phyloP scores from a whole-genome alignment of 768 basidiomycete species.

The Galerina sulciceps region DNA sequence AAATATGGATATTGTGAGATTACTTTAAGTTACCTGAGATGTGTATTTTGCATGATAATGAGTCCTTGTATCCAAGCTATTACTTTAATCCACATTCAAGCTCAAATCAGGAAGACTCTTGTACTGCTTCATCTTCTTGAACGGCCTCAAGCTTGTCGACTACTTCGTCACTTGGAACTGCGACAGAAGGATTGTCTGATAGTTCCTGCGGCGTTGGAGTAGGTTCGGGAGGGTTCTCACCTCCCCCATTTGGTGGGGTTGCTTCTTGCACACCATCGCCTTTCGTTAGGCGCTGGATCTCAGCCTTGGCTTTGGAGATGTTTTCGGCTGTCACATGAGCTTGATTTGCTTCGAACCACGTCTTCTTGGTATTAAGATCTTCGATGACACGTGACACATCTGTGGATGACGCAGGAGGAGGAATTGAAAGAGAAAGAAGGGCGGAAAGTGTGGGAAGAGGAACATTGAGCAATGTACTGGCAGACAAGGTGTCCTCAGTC shows the following conservation, averaged over 20 bases:
- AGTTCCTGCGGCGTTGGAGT: slow-evolving; percentile 42
- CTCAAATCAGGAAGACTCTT: slow-evolving; percentile 3
- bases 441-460: slow-evolving; percentile 88
- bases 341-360: slow-evolving; percentile 95
- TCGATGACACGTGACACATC: slow-evolving; percentile 87
- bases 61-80: slow-evolving; percentile 5
- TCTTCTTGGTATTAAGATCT: slow-evolving; percentile 91
- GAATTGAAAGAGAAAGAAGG: slow-evolving; percentile 85
- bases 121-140: slow-evolving; percentile 30
- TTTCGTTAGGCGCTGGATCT: slow-evolving; percentile 68
- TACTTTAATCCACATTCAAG: not conserved
- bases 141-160: slow-evolving; percentile 48
- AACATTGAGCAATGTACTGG: slow-evolving; percentile 58
- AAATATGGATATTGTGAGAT: slow-evolving; percentile 8
- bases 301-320: slow-evolving; percentile 76
- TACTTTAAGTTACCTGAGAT: slow-evolving; percentile 13
- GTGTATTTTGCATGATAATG: slow-evolving; percentile 4
- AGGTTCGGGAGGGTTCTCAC: slow-evolving; percentile 49
- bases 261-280: slow-evolving; percentile 33
- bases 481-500: slow-evolving; percentile 25
- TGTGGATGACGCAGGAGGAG: slow-evolving; percentile 75
- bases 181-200: slow-evolving; percentile 19
- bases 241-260: slow-evolving; percentile 41
- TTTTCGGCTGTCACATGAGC: slow-evolving; percentile 78
- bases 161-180: slow-evolving; percentile 42